Evolutionary conservation across 164 flowering plant species (phyloP).

Genomic region (Umbellularia californica): DNA sequence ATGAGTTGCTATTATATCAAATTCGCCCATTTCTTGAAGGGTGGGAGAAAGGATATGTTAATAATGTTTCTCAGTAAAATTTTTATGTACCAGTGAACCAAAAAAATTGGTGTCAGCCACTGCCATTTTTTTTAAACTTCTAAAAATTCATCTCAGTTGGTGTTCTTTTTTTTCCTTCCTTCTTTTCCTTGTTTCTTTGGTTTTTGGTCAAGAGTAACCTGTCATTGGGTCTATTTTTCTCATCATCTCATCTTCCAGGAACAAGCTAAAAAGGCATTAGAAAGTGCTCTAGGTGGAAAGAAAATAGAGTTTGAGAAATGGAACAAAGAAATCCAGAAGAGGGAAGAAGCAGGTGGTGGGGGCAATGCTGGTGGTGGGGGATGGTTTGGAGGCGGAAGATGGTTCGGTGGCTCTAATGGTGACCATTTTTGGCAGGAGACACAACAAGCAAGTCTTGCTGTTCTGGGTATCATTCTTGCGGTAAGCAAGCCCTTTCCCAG

Average conservation of each 20-base stretch:
- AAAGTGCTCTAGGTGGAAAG: slow-evolving; percentile 88
- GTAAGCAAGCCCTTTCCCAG: slow-evolving; percentile 26
- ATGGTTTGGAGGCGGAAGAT: slow-evolving; percentile 76
- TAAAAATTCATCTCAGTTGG: too few relatives aligned
- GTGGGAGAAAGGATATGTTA: neutral
- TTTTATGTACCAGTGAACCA: too few relatives aligned
- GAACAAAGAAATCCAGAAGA: slow-evolving; percentile 78
- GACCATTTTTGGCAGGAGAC: slow-evolving; percentile 88
- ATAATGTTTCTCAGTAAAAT: neutral
- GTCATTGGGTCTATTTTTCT: neutral
- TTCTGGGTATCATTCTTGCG: slow-evolving; percentile 57
- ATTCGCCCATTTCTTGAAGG: neutral
- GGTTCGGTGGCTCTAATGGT: slow-evolving; percentile 69
- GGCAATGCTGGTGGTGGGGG: slow-evolving; percentile 69
- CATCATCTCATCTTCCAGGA: slow-evolving; percentile 41
- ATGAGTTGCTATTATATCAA: neutral
- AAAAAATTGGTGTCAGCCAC: neutral
- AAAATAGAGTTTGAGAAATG: slow-evolving; percentile 82
- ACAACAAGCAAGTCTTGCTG: slow-evolving; percentile 58
- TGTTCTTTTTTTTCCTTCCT: neutral
- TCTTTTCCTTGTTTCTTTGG: too few relatives aligned
- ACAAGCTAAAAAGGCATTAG: slow-evolving; percentile 86
- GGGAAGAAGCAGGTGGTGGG: slow-evolving; percentile 68
- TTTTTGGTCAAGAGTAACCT: neutral
- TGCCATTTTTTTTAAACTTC: neutral